Evolutionary conservation across 2,329 filamentous ascomycete species (phyloP).

Genomic region (Scytalidium lignicola): DNA sequence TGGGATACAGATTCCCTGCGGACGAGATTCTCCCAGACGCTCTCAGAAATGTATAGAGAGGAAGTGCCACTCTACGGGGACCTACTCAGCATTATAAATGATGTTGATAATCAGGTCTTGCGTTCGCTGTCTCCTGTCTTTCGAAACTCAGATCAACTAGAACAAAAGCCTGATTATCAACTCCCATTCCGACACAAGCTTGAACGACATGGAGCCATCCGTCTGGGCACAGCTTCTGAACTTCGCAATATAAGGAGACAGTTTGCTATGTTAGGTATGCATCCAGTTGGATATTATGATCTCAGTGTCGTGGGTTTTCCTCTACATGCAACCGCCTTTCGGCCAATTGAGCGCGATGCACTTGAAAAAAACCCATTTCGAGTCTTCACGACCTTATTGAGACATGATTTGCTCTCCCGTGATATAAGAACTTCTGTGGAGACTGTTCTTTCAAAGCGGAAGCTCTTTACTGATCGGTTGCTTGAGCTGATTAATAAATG

Average conservation of each 20-base stretch:
- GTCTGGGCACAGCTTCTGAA: constrained; percentile 40
- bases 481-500: constrained; percentile 29
- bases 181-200: constrained; percentile 10
- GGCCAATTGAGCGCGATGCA: constrained; percentile 31
- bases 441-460: constrained; percentile 30
- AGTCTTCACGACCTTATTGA: constrained; percentile 35
- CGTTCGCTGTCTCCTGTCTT: too few relatives aligned
- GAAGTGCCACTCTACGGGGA: constrained; percentile 32
- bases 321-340: constrained; percentile 47
- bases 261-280: constrained; percentile 42
- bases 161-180: neutral
- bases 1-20: constrained; percentile 13
- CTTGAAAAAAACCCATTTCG: constrained; percentile 40
- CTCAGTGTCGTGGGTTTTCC: constrained; percentile 41
- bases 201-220: constrained; percentile 43
- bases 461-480: constrained; percentile 37
- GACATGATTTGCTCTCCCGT: constrained; percentile 35
- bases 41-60: constrained; percentile 31
- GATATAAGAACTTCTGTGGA: constrained; percentile 28
- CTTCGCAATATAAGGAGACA: constrained; percentile 37
- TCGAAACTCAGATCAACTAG: neutral
- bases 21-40: constrained; percentile 24
- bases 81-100: constrained; percentile 26
- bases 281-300: constrained; percentile 48
- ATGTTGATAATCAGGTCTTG: constrained; percentile 11